These are phyloP conservation scores for Penicillium expansum DNA, from an alignment of 2,329 filamentous ascomycete genomes.

Conservation along the genomic window DNA sequence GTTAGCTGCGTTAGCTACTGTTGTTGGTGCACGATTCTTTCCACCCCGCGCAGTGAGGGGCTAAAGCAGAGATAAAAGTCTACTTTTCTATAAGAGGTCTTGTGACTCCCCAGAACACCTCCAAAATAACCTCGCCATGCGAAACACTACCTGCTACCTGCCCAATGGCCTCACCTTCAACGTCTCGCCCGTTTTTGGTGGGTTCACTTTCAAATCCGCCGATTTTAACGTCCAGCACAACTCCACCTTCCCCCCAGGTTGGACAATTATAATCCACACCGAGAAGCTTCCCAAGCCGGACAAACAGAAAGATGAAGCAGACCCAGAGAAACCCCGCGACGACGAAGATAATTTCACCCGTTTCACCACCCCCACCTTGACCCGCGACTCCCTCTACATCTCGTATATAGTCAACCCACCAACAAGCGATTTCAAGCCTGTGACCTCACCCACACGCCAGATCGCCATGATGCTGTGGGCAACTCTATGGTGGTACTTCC, in stretches of 20 bases:
- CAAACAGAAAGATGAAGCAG: conserved; percentile 17
- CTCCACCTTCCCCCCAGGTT: conserved; percentile 70
- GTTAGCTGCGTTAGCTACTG: not conserved
- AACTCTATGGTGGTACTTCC: conserved; percentile 95
- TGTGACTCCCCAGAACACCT: not conserved
- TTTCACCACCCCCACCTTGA: conserved; percentile 73
- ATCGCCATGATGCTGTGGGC: conserved; percentile 97
- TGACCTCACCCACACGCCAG: conserved; percentile 77
- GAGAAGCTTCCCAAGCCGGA: conserved; percentile 45
- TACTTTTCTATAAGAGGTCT: not conserved
- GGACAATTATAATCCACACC: conserved; percentile 83
- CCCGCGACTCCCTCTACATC: conserved; percentile 81
- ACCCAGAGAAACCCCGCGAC: conserved; percentile 16
- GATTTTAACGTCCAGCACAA: conserved; percentile 64
- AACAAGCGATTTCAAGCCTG: conserved; percentile 73
- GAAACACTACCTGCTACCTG: conserved; percentile 52
- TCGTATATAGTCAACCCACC: conserved; percentile 86
- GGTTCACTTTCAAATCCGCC: conserved; percentile 82
- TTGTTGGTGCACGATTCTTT: not conserved
- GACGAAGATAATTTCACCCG: conserved; percentile 39
- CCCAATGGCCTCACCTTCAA: conserved; percentile 85
- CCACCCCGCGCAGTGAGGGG: conserved; percentile 9
- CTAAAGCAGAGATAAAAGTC: conserved; percentile 3
- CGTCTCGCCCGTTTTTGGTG: conserved; percentile 84
- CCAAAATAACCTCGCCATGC: conserved; percentile 22